Conservation (phyloP, 2,329 filamentous ascomycete genomes). For the Venturia aucupariae region DNA sequence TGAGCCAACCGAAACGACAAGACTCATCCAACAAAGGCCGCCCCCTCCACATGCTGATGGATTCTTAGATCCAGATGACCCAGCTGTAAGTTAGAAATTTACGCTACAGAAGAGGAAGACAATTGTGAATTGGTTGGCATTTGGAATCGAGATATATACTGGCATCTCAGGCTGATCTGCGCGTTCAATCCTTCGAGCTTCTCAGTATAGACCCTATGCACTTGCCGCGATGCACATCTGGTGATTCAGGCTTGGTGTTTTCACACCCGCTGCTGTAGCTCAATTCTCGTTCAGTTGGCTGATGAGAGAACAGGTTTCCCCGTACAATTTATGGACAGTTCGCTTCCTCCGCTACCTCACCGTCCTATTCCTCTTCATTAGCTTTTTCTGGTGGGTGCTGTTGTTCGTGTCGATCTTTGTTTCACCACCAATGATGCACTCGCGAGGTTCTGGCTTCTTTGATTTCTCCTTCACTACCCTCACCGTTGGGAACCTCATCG, state of each 20-base stretch:
- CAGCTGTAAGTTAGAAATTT: slow-evolving; percentile 52
- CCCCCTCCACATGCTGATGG: slow-evolving; percentile 52
- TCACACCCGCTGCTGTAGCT: neutral
- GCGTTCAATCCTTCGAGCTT: neutral
- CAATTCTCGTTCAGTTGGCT: slow-evolving; percentile 7
- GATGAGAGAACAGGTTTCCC: slow-evolving; percentile 49
- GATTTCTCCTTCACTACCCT: slow-evolving; percentile 76
- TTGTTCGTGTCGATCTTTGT: slow-evolving; percentile 85
- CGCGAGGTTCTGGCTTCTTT: slow-evolving; percentile 85
- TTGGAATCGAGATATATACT: neutral
- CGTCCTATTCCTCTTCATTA: slow-evolving; percentile 62
- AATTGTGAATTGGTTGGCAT: neutral
- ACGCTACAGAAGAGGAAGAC: neutral
- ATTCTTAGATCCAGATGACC: slow-evolving; percentile 70
- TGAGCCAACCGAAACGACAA: slow-evolving; percentile 51
- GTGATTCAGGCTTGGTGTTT: too few species aligned
- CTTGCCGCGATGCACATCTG: too few species aligned
- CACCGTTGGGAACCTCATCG: slow-evolving; percentile 64
- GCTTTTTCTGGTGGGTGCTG: slow-evolving; percentile 87
- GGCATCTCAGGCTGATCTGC: neutral
- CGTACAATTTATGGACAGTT: slow-evolving; percentile 91
- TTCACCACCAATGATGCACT: slow-evolving; percentile 77
- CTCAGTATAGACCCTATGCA: neutral
- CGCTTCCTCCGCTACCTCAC: slow-evolving; percentile 71
- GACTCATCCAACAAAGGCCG: slow-evolving; percentile 50